A percentile compares a stretch with the other conserved stretches of the same genome.
Evolutionary conservation across 345 rosid genomes (phyloP).

Genomic region (Salix arbutifolia): DNA sequence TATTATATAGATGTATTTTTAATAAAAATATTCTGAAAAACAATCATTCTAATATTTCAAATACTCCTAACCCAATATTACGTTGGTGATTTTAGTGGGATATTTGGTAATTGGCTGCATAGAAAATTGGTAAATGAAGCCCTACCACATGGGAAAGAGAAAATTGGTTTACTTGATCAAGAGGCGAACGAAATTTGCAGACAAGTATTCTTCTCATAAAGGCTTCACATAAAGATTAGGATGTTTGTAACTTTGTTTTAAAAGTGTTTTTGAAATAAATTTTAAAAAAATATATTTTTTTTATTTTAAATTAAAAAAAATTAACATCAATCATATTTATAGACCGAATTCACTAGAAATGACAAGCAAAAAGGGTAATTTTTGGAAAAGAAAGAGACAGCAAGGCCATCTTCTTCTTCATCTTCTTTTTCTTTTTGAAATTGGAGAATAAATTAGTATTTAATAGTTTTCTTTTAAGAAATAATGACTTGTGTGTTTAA

Average conservation of each 20-base stretch:
- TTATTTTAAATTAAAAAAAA: not conserved
- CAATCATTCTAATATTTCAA: too few relatives aligned
- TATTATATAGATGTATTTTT: too few relatives aligned
- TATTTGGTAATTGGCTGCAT: not conserved
- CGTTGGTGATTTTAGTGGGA: not conserved
- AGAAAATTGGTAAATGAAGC: not conserved
- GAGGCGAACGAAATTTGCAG: slow-evolving; percentile 14
- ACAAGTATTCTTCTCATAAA: not conserved
- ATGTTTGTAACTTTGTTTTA: too few relatives aligned
- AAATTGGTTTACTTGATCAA: not conserved
- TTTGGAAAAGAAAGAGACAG: not conserved
- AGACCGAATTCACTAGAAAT: too few relatives aligned
- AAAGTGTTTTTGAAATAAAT: too few relatives aligned
- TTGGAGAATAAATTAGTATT: not conserved
- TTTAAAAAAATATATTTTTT: too few relatives aligned
- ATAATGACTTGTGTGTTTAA: not conserved
- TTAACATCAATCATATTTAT: too few relatives aligned
- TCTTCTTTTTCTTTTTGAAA: not conserved
- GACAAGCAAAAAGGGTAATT: too few relatives aligned
- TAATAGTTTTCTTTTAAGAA: not conserved
- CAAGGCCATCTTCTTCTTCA: not conserved
- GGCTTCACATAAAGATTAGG: too few relatives aligned
- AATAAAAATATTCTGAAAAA: too few relatives aligned
- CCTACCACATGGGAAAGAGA: not conserved
- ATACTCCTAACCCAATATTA: too few relatives aligned